Evolutionary conservation across 148 eudicot species (phyloP).

Genomic region (Fallopia convolvulus): DNA sequence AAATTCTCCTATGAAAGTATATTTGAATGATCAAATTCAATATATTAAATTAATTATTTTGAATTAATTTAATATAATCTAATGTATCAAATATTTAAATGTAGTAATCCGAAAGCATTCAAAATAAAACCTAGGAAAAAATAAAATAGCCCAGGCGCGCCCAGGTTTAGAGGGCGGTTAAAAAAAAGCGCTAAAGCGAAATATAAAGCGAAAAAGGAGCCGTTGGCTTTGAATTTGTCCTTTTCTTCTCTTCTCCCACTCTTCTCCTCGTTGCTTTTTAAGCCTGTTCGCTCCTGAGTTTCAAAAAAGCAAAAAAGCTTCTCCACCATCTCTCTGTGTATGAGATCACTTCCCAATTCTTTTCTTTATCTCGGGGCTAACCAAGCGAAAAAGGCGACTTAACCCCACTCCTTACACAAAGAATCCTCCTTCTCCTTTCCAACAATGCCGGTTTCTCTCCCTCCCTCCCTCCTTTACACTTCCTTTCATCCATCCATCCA

Average conservation of each 20-base stretch:
- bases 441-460: not conserved
- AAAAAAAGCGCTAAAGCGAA: conserved; percentile 7
- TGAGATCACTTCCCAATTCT: conserved; percentile 5
- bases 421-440: not conserved
- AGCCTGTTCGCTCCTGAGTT: not conserved
- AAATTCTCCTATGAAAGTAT: no score
- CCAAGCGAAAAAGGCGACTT: conserved; percentile 2
- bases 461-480: not conserved
- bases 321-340: conserved; percentile 10
- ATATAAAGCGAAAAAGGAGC: not conserved
- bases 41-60: no score
- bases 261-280: not conserved
- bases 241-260: not conserved
- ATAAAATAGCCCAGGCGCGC: not conserved
- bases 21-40: no score
- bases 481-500: not conserved
- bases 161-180: not conserved
- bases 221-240: conserved; percentile 9
- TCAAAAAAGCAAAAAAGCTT: conserved; percentile 6
- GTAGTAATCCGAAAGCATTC: no score
- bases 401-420: conserved; percentile 10
- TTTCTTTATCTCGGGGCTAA: conserved; percentile 8
- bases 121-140: not conserved
- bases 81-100: no score
- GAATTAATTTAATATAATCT: no score